Conservation (phyloP, 2,329 filamentous ascomycete species). For the Sporothrix sp. region DNA sequence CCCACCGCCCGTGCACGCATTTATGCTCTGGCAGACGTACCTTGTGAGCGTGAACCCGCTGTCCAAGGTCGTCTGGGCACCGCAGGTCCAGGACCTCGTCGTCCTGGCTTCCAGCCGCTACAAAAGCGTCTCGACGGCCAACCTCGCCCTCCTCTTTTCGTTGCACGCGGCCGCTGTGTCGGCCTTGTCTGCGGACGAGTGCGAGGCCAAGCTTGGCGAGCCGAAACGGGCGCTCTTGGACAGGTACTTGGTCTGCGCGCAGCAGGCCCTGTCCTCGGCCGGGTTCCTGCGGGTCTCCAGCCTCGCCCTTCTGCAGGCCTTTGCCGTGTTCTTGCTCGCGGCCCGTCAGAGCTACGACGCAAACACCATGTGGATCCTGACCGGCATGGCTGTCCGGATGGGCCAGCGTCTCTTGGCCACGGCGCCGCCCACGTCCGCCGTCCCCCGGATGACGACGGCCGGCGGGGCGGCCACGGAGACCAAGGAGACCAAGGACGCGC, state of each 20-base stretch:
- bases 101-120: conserved; percentile 13
- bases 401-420: conserved; percentile 34
- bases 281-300: conserved; percentile 48
- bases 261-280: conserved; percentile 47
- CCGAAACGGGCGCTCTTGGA: not conserved
- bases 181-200: conserved; percentile 44
- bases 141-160: conserved; percentile 31
- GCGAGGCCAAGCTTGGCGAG: conserved; percentile 8
- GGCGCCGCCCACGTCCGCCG: not conserved
- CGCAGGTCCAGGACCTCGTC: conserved; percentile 30
- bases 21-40: conserved; percentile 32
- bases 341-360: conserved; percentile 33
- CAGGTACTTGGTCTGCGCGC: conserved; percentile 36
- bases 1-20: conserved; percentile 25
- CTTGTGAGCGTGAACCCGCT: conserved; percentile 43
- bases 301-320: conserved; percentile 46
- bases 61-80: conserved; percentile 41
- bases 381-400: conserved; percentile 44
- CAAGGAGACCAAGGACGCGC: not conserved
- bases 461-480: not conserved
- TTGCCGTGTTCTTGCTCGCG: conserved; percentile 39
- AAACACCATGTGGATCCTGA: conserved; percentile 48
- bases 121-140: conserved; percentile 11
- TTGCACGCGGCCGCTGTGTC: conserved; percentile 45
- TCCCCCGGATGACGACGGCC: not conserved